Conservation (phyloP, 2,329 filamentous ascomycete species). For the Diaporthe helianthi region DNA sequence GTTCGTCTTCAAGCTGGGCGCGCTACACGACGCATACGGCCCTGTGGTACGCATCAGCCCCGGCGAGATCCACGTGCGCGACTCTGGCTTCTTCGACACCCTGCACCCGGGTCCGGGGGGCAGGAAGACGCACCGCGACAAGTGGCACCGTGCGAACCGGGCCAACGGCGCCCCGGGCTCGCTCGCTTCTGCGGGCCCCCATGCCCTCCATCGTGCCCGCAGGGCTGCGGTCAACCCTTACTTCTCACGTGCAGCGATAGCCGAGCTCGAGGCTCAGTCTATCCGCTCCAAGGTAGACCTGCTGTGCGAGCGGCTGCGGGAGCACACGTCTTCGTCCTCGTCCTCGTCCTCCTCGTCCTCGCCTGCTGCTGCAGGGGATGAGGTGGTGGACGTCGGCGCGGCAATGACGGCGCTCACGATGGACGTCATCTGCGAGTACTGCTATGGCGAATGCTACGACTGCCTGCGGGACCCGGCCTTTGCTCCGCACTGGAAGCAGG, state of each 20-base stretch:
- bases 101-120: not conserved
- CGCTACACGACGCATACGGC: conserved; percentile 17
- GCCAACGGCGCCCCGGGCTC: not conserved
- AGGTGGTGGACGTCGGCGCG: conserved; percentile 1
- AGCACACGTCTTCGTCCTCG: no score
- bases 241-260: conserved; percentile 19
- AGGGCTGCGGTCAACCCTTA: conserved; percentile 1
- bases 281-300: not conserved
- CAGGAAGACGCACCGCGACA: conserved; percentile 3
- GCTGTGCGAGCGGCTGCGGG: not conserved
- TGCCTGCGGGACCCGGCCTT: conserved; percentile 41
- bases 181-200: not conserved
- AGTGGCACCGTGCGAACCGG: not conserved
- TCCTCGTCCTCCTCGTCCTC: not conserved
- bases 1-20: not conserved
- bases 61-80: conserved; percentile 19
- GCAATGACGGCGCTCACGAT: conserved; percentile 5
- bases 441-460: conserved; percentile 13
- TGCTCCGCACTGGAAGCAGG: conserved; percentile 29
- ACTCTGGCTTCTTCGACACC: conserved; percentile 3
- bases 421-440: conserved; percentile 8
- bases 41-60: conserved; percentile 26
- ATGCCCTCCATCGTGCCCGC: conserved; percentile 11
- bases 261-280: not conserved
- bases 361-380: not conserved